Conservation (phyloP, 768 basidiomycete genomes). For the Leccinum broughii region DNA sequence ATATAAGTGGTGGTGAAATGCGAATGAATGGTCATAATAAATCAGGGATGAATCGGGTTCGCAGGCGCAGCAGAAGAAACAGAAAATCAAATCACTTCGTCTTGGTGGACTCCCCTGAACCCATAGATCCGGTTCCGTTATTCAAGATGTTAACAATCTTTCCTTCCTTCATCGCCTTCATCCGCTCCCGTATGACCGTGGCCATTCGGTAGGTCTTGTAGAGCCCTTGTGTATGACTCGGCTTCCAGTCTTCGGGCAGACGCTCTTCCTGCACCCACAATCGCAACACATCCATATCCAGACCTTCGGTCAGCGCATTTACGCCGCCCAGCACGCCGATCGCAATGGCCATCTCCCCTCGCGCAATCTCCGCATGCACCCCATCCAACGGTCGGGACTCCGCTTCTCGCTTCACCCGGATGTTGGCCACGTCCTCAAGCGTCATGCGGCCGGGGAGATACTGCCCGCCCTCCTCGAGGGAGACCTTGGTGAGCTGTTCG, state of each 20-base stretch:
- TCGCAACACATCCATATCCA: slow-evolving; percentile 46
- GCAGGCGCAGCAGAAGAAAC: neutral
- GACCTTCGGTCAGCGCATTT: slow-evolving; percentile 40
- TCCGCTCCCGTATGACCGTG: slow-evolving; percentile 28
- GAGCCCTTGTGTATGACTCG: slow-evolving; percentile 32
- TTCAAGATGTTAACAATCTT: slow-evolving; percentile 23
- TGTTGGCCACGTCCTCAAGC: slow-evolving; percentile 43
- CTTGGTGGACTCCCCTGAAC: slow-evolving; percentile 9
- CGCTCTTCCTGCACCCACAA: slow-evolving; percentile 54
- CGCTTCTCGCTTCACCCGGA: slow-evolving; percentile 53
- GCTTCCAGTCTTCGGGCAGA: slow-evolving; percentile 43
- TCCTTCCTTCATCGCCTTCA: slow-evolving; percentile 23
- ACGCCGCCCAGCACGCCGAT: slow-evolving; percentile 47
- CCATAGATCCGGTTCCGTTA: slow-evolving; percentile 2
- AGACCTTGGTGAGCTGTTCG: slow-evolving; percentile 37
- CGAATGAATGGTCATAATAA: neutral
- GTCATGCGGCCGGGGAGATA: slow-evolving; percentile 33
- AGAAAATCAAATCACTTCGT: slow-evolving; percentile 13
- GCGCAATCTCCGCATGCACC: slow-evolving; percentile 59
- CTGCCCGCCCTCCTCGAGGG: slow-evolving; percentile 36
- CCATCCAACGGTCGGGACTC: slow-evolving; percentile 41
- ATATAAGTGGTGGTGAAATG: neutral
- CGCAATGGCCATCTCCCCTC: slow-evolving; percentile 68
- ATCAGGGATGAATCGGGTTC: neutral
- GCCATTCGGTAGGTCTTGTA: slow-evolving; percentile 33